These are phyloP conservation scores for Colletotrichum spaethianum DNA, from an alignment of 2,329 filamentous ascomycete genomes.

Conservation along the genomic window DNA sequence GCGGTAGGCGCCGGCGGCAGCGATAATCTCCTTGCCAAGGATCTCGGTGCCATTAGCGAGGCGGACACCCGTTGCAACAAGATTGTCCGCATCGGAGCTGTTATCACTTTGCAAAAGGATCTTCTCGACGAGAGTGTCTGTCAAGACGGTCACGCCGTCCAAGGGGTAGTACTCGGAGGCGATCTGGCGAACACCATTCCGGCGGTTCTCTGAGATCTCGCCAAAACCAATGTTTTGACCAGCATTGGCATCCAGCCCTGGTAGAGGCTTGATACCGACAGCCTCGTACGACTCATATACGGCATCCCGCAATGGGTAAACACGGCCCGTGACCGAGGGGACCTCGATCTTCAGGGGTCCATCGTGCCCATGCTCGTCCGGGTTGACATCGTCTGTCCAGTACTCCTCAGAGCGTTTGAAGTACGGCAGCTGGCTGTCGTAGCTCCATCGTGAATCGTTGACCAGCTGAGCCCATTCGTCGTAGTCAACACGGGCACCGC, in stretches of 20 bases:
- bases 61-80: constrained; percentile 48
- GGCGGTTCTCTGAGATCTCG: constrained; percentile 47
- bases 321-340: constrained; percentile 50
- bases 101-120: constrained; percentile 37
- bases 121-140: constrained; percentile 45
- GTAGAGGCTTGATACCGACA: constrained; percentile 51
- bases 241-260: constrained; percentile 47
- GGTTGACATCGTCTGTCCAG: constrained; percentile 46
- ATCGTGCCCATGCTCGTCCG: constrained; percentile 55
- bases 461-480: constrained; percentile 57
- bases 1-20: constrained; percentile 64
- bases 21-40: constrained; percentile 53
- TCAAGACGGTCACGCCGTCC: constrained; percentile 46
- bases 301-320: constrained; percentile 54
- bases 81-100: neutral
- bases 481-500: constrained; percentile 60
- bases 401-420: constrained; percentile 56
- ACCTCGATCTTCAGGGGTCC: constrained; percentile 53
- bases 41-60: constrained; percentile 48
- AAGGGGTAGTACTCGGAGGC: constrained; percentile 45
- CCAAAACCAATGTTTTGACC: constrained; percentile 52
- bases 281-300: constrained; percentile 57
- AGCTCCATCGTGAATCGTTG: constrained; percentile 60
- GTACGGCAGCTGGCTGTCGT: constrained; percentile 61
- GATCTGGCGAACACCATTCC: constrained; percentile 45